Base-by-base conservation (phyloP, 1,284 basidiomycete species). In the Phylloboletellus chloephorus region DNA sequence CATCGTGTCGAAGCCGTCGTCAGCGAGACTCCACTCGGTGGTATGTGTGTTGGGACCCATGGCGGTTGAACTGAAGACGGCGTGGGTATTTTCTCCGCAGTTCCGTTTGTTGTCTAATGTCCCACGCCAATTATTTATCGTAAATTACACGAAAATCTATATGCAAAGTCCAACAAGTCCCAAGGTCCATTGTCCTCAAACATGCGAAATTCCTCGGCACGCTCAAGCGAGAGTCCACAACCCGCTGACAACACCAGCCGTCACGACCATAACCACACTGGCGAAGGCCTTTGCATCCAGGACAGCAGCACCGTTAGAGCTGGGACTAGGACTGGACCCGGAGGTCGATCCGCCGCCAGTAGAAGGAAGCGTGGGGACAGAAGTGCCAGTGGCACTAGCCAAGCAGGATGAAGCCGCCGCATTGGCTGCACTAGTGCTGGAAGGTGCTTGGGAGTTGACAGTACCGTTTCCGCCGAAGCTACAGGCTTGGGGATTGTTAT, bases 401-500 rank as follows among this genome's bases (percentile, higher is more conserved):
- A 92, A 62, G 62, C 91, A 94, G 7, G 81, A 79, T 37, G 68
- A 71, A 23, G 79, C 85, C 24, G 77, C 87, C 25, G 74, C 64
- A 45, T 73, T 71, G 13, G 80, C 78, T 37, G 77, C 74, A 22
- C 72, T 63, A 12, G 69, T 68, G 24, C 67, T 63, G 15, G 78
- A 66, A 4, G 82, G 73, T 15, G 77, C 74, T 19, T 63, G 61
- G n/a, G 63, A 21, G 57, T 86, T 85, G 51, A 88, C 65, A 7
- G 87, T 89, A 4, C 82, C 92, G 59, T 96, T 95, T 12, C 90
- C 90, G 36, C 62, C 63, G 62, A 94, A 95, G 67, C 70, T 72
- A 65, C 87, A 90, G 6, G 85, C 72, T 37, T 76, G 66, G 8
- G 66, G 59, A 41, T 79, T 67, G 49, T 75, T 73, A 58, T 74